phyloP scores from a whole-genome alignment of 2,329 filamentous ascomycete genomes.

The Zalaria sp. region DNA sequence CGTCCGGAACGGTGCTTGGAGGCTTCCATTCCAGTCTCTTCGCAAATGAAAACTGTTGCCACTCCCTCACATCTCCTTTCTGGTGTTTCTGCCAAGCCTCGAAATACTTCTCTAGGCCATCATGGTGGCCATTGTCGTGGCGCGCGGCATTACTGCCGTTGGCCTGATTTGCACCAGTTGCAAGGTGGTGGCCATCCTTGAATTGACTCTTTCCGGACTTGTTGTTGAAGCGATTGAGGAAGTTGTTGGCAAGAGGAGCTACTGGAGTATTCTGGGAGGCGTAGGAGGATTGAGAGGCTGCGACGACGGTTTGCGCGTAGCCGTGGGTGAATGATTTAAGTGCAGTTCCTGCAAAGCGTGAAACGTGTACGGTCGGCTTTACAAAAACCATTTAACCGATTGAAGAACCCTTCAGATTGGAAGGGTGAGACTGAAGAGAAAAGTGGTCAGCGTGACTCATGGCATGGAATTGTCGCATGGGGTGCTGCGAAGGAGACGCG shows the following conservation, averaged over 20 bases:
- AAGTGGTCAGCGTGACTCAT: not conserved
- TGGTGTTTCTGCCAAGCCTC: constrained; percentile 77
- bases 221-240: constrained; percentile 34
- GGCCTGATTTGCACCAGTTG: constrained; percentile 18
- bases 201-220: constrained; percentile 15
- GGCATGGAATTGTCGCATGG: not conserved
- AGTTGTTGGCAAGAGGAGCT: constrained; percentile 36
- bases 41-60: constrained; percentile 82
- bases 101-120: constrained; percentile 76
- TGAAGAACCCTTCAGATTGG: constrained; percentile 45
- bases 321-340: constrained; percentile 88
- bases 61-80: constrained; percentile 58
- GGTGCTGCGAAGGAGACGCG: constrained; percentile 8
- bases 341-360: constrained; percentile 60
- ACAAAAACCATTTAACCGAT: constrained; percentile 74
- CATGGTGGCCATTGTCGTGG: constrained; percentile 19
- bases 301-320: constrained; percentile 95
- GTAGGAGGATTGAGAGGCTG: constrained; percentile 78
- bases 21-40: constrained; percentile 82
- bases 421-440: constrained; percentile 29
- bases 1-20: constrained; percentile 23
- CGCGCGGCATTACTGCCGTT: constrained; percentile 20
- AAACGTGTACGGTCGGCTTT: constrained; percentile 65
- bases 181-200: constrained; percentile 12
- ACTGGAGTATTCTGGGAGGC: constrained; percentile 46